Percentiles rank a stretch among this genome's conserved stretches.
These are phyloP conservation scores for Suillus clintonianus DNA, from an alignment of 768 basidiomycete genomes.

Conservation along the genomic window DNA sequence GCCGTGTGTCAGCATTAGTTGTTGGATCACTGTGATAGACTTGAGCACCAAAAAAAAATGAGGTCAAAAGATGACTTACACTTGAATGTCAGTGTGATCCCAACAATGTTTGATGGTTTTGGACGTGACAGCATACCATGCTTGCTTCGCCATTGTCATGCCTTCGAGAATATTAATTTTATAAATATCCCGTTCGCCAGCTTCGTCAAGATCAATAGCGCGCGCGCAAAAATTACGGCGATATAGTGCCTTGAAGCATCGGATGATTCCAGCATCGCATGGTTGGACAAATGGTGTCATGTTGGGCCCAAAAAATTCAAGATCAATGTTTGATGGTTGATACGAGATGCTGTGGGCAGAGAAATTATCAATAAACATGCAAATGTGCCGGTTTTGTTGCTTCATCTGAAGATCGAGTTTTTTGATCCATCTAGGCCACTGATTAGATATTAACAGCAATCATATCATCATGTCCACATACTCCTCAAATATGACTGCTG, in stretches of 20 bases:
- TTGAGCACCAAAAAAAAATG: neutral
- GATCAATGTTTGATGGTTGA: conserved; percentile 3
- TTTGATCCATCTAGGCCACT: conserved; percentile 24
- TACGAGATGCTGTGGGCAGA: conserved; percentile 3
- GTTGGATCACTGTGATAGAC: neutral
- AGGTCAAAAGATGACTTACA: neutral
- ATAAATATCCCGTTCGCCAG: conserved; percentile 34
- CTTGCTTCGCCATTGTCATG: conserved; percentile 33
- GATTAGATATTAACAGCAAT: neutral
- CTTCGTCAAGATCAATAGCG: conserved; percentile 33
- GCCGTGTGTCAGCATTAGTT: neutral
- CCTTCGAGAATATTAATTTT: conserved; percentile 37
- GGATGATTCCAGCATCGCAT: conserved; percentile 12
- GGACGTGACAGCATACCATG: conserved; percentile 31
- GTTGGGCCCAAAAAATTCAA: conserved; percentile 26
- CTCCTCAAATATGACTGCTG: conserved; percentile 33
- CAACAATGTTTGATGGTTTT: conserved; percentile 40
- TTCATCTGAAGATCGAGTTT: conserved; percentile 20
- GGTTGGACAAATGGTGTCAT: conserved; percentile 41
- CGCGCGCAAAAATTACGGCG: conserved; percentile 21
- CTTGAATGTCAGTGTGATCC: conserved; percentile 32
- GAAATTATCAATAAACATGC: conserved; percentile 11
- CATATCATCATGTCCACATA: conserved; percentile 7
- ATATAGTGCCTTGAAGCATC: conserved; percentile 41
- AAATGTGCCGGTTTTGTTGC: conserved; percentile 9